Evolutionary conservation across 2,329 filamentous ascomycete species (phyloP).

Genomic region (Pyrenophora teres): DNA sequence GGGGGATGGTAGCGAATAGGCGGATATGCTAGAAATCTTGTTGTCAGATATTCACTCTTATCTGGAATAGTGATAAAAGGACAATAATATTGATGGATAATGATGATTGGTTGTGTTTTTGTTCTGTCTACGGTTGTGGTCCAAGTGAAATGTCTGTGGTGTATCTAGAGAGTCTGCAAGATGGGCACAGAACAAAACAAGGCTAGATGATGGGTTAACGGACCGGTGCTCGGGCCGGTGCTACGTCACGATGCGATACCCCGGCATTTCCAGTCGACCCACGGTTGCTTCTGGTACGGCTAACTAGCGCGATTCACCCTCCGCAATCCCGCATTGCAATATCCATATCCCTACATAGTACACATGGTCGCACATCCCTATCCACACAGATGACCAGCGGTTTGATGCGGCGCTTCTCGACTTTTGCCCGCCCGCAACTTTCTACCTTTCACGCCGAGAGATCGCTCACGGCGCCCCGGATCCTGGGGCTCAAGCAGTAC

Average conservation of each 20-base stretch:
- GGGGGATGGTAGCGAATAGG: too few relatives aligned
- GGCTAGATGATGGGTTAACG: too few relatives aligned
- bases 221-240: neutral
- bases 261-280: slow-evolving; percentile 10
- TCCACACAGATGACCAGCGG: slow-evolving; percentile 48
- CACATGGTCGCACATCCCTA: slow-evolving; percentile 39
- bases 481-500: slow-evolving; percentile 41
- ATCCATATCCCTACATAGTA: slow-evolving; percentile 7
- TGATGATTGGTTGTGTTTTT: too few relatives aligned
- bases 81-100: too few relatives aligned
- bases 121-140: too few relatives aligned
- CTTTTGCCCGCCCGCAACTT: slow-evolving; percentile 46
- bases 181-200: too few relatives aligned
- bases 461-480: slow-evolving; percentile 32
- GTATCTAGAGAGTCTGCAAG: too few relatives aligned
- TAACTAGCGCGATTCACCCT: slow-evolving; percentile 13
- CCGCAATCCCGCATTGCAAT: slow-evolving; percentile 7
- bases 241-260: slow-evolving; percentile 27
- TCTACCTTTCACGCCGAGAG: slow-evolving; percentile 19
- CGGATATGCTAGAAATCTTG: too few relatives aligned
- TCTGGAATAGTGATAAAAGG: too few relatives aligned
- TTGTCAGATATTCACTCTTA: too few relatives aligned
- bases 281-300: slow-evolving; percentile 8
- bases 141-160: too few relatives aligned
- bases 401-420: slow-evolving; percentile 55